phyloP scores from a whole-genome alignment of 176 grass and related monocot species.

The Oryza glumipatula region DNA sequence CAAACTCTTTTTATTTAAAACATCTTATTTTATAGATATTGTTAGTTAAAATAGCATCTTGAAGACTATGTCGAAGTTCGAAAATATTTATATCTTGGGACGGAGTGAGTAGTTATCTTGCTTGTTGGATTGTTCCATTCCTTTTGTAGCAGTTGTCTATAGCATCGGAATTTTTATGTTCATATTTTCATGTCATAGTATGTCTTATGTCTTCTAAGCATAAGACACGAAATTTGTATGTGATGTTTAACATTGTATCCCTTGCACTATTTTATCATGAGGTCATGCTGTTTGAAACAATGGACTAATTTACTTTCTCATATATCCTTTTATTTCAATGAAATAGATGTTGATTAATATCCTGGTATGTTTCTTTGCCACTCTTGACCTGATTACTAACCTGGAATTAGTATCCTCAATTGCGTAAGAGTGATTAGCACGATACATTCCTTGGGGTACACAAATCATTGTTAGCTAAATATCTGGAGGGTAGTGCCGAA shows the following conservation, averaged over 20 bases:
- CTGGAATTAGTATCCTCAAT: background rate
- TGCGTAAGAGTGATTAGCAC: background rate
- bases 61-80: too few species aligned
- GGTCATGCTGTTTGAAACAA: background rate
- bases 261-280: background rate
- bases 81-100: too few species aligned
- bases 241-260: background rate
- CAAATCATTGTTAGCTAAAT: background rate
- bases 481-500: background rate
- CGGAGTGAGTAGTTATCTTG: background rate
- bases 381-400: background rate
- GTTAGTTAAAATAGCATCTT: too few species aligned
- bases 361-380: background rate
- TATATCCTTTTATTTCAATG: background rate
- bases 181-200: slow-evolving; percentile 16
- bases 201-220: background rate
- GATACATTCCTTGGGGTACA: slow-evolving; percentile 9
- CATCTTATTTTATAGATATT: too few species aligned
- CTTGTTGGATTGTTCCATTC: background rate
- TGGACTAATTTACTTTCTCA: background rate
- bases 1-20: too few species aligned
- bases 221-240: background rate
- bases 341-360: background rate
- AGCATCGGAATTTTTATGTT: background rate
- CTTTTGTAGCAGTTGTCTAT: slow-evolving; percentile 14